phyloP scores from a whole-genome alignment of 192 early-diverging fungal species.

The Mortierella antarctica region DNA sequence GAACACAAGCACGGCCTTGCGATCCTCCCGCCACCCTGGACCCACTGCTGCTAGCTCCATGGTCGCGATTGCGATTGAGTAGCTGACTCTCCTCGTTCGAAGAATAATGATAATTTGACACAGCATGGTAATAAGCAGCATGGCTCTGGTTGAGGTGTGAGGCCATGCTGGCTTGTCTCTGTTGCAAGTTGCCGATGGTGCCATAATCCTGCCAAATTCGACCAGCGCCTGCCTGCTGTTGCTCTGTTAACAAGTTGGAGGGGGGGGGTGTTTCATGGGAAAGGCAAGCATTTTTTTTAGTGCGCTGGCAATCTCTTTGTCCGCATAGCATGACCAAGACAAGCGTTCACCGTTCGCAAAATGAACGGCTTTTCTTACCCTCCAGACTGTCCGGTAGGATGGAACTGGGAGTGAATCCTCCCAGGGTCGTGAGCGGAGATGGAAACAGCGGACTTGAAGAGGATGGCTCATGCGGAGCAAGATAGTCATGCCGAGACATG shows the following conservation, averaged over 20 bases:
- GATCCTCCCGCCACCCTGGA: conserved; percentile 1
- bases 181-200: conserved; percentile 10
- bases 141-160: conserved; percentile 35
- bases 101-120: conserved; percentile 42
- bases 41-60: neutral
- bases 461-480: conserved; percentile 44
- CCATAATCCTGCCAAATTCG: conserved; percentile 48
- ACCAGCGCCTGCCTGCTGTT: conserved; percentile 20
- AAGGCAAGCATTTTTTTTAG: neutral
- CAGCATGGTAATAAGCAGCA: conserved; percentile 51
- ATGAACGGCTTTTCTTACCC: conserved; percentile 9
- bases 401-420: conserved; percentile 16
- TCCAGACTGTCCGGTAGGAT: conserved; percentile 6
- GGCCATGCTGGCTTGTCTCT: neutral
- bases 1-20: conserved; percentile 11
- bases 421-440: conserved; percentile 45
- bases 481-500: conserved; percentile 28
- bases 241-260: neutral
- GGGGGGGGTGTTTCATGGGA: neutral
- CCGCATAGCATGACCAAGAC: neutral
- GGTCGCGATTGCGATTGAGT: conserved; percentile 1
- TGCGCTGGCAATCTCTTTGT: too few relatives aligned
- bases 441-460: conserved; percentile 52
- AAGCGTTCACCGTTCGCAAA: neutral
- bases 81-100: conserved; percentile 9